A percentile compares a stretch with the other conserved stretches of the same genome.
Conservation (phyloP, 352 stramenopile genomes). For the Phytophthora melonis region DNA sequence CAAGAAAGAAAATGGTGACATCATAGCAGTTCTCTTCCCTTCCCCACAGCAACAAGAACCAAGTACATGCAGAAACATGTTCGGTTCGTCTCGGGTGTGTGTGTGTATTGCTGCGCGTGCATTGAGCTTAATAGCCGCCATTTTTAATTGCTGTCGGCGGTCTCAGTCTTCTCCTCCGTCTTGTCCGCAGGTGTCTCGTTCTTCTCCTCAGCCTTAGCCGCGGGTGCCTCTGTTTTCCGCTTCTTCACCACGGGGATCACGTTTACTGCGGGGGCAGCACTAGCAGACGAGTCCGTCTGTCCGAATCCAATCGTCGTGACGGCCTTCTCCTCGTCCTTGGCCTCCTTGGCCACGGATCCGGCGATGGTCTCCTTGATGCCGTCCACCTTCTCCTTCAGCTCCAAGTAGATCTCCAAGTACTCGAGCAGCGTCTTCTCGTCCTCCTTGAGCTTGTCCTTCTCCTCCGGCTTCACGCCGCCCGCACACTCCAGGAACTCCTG, state of each 20-base stretch:
- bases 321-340: constrained; percentile 37
- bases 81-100: constrained; percentile 22
- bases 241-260: constrained; percentile 80
- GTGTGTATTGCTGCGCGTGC: constrained; percentile 20
- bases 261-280: constrained; percentile 55
- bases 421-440: constrained; percentile 69
- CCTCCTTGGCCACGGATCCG: constrained; percentile 28
- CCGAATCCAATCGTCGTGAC: constrained; percentile 84
- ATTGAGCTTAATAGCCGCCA: constrained; percentile 1
- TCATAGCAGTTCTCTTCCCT: constrained; percentile 2
- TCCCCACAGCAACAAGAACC: constrained; percentile 12
- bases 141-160: constrained; percentile 31
- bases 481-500: constrained; percentile 69
- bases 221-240: constrained; percentile 40
- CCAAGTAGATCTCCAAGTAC: constrained; percentile 87
- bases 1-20: constrained; percentile 26
- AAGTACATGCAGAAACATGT: constrained; percentile 31
- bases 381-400: constrained; percentile 90
- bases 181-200: constrained; percentile 1
- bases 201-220: background rate
- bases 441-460: constrained; percentile 34
- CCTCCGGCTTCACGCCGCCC: constrained; percentile 30
- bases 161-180: constrained; percentile 10
- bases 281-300: constrained; percentile 23
- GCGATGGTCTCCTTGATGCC: constrained; percentile 68